Conservation (phyloP, 805 yeast species). For the Lipomyces anomalus region DNA sequence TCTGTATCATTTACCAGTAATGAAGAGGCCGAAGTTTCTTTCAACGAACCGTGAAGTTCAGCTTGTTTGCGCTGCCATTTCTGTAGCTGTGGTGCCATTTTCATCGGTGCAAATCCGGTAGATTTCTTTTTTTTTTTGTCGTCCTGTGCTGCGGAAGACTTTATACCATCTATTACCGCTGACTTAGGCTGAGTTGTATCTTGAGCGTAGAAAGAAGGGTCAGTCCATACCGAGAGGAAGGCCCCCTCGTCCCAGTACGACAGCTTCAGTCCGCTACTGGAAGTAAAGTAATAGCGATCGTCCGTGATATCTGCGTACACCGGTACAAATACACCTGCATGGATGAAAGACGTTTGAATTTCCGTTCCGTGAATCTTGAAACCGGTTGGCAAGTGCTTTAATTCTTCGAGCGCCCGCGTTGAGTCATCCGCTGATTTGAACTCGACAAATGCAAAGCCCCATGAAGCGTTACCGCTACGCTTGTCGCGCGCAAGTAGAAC, state of each 20-base stretch:
- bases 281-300: neutral
- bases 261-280: constrained; percentile 12
- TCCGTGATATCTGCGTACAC: constrained; percentile 1
- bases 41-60: constrained; percentile 14
- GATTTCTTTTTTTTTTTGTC: constrained; percentile 7
- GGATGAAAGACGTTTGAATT: constrained; percentile 9
- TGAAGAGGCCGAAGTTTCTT: neutral
- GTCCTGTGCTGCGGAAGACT: constrained; percentile 2
- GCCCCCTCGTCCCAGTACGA: constrained; percentile 20
- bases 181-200: neutral
- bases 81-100: constrained; percentile 23
- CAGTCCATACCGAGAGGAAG: constrained; percentile 6
- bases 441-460: constrained; percentile 21
- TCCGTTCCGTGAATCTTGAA: constrained; percentile 1
- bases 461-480: constrained; percentile 1
- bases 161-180: neutral
- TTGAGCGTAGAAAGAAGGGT: constrained; percentile 5
- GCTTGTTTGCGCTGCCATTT: constrained; percentile 21
- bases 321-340: constrained; percentile 24
- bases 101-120: neutral
- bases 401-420: neutral
- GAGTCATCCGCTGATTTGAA: constrained; percentile 12
- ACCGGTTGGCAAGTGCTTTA: neutral
- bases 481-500: constrained; percentile 18
- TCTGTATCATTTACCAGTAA: no score